Base-by-base conservation (phyloP, 495 filamentous ascomycete genomes). In the Massariosphaeria phaeospora region DNA sequence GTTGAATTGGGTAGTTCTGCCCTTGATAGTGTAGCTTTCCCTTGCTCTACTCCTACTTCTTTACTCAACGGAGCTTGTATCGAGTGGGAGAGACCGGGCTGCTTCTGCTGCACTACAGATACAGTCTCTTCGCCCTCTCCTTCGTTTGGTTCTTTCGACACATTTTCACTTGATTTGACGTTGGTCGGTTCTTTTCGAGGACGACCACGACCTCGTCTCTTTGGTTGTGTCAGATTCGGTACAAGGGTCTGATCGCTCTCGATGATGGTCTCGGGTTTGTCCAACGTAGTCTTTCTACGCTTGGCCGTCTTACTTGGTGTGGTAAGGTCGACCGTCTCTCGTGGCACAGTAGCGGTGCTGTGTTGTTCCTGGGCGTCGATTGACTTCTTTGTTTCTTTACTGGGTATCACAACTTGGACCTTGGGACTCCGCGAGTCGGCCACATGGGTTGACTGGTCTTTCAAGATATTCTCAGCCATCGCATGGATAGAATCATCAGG, bases 151-250 rank as follows among this genome's bases (percentile, higher is more conserved):
- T 44, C 41, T 5, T 44, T 30, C 25, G 41, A 44, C n/a, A 44
- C 26, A 43, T 18, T 10, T 26, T 11, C 35, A 21, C 7, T 27
- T 1, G 26, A 11, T 38, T 46, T 18, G n/a, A 31, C 1, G 15
- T 36, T 4, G 3, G 47, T 38, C 13, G n/a, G 6, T 13, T 36
- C 27, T 24, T 55, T 58, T 8, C 55, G 54, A 26, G 55, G 61
- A 5, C 61, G 61, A 12, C 61, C 55, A 30, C 61, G 61, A 21
- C 61, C 61, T 44, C 54, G 41, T 38, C 59, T 63, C 39, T 63
- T 54, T 21, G 30, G 45, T 23, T 51, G 57, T 11, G 48, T 21
- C 3, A 54, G 18, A 9, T 50, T 38, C 9, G 47, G 5, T 20
- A 39, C 8, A 15, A 24, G 20, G 1, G 10, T 10, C 5, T 20